These are phyloP conservation scores for Phaeosphaeriaceae sp. DNA, from an alignment of 2,329 filamentous ascomycete genomes.

Conservation along the genomic window DNA sequence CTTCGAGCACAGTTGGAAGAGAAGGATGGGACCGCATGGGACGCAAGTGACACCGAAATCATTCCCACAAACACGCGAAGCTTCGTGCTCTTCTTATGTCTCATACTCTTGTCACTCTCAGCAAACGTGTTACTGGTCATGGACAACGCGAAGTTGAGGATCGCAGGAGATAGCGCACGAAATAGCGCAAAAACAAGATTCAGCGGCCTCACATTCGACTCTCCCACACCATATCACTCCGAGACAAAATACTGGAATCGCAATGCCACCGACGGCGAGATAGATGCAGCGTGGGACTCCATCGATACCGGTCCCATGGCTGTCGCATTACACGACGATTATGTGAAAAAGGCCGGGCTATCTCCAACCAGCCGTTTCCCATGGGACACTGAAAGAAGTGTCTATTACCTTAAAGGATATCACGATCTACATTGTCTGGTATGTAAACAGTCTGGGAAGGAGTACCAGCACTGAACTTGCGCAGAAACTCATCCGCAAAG, in stretches of 20 bases:
- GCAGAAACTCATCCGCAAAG: slow-evolving; percentile 45
- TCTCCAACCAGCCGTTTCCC: slow-evolving; percentile 38
- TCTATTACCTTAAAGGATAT: slow-evolving; percentile 45
- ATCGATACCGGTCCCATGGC: slow-evolving; percentile 44
- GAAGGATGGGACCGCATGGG: slow-evolving; percentile 31
- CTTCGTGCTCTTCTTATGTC: slow-evolving; percentile 33
- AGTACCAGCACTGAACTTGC: slow-evolving; percentile 1
- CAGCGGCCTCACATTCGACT: slow-evolving; percentile 39
- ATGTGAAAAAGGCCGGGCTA: slow-evolving; percentile 29
- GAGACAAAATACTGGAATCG: slow-evolving; percentile 41
- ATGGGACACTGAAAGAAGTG: slow-evolving; percentile 44
- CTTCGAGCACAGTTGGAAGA: slow-evolving; percentile 25
- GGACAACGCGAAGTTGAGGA: slow-evolving; percentile 31
- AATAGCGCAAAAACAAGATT: slow-evolving; percentile 29
- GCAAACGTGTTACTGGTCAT: slow-evolving; percentile 39
- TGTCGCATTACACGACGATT: slow-evolving; percentile 39
- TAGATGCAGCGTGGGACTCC: slow-evolving; percentile 43
- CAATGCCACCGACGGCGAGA: slow-evolving; percentile 30
- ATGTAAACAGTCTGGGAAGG: background rate
- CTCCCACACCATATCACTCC: slow-evolving; percentile 31
- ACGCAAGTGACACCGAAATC: slow-evolving; percentile 32
- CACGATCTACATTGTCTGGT: slow-evolving; percentile 46
- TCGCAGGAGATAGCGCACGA: slow-evolving; percentile 17
- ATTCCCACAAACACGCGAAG: slow-evolving; percentile 34
- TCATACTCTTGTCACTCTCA: slow-evolving; percentile 39